phyloP scores from a whole-genome alignment of 139 green algal species.

The Astrephomene gubernaculifera region DNA sequence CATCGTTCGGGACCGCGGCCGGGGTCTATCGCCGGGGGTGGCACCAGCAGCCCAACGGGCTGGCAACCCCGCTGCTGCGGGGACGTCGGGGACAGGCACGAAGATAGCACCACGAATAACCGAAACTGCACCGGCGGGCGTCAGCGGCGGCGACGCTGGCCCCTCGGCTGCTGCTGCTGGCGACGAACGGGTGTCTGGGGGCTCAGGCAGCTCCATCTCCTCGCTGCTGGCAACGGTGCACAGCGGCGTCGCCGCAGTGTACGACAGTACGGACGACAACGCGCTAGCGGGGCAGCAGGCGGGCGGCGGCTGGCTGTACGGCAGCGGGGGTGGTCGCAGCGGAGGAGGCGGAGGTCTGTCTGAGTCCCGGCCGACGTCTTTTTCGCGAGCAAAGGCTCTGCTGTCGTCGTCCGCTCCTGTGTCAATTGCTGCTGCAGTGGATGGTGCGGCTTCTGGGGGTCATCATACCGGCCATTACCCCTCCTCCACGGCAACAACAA shows the following conservation, averaged over 20 bases:
- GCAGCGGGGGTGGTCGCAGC: no score
- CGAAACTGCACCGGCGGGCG: background rate
- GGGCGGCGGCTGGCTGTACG: no score
- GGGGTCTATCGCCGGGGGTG: background rate
- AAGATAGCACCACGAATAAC: background rate
- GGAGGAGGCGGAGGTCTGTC: no score
- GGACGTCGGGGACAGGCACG: background rate
- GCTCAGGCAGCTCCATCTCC: background rate
- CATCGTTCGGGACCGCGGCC: background rate
- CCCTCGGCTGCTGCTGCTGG: background rate
- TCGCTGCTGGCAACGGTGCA: slow-evolving; percentile 8
- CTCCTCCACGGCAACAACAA: no score
- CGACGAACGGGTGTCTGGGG: background rate
- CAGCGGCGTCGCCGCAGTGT: background rate
- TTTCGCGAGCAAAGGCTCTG: no score
- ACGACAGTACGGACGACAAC: slow-evolving; percentile 31
- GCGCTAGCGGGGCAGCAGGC: background rate
- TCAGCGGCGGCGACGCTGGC: background rate
- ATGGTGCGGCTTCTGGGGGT: no score
- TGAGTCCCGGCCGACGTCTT: no score
- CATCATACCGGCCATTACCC: no score
- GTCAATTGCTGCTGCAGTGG: no score
- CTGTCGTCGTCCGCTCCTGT: no score
- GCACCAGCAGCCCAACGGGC: background rate
- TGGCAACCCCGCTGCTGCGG: background rate